A percentile compares a stretch with the other conserved stretches of the same genome.
These are phyloP conservation scores for Ogataea ramenticola DNA, from an alignment of 805 yeast genomes.

Conservation along the genomic window DNA sequence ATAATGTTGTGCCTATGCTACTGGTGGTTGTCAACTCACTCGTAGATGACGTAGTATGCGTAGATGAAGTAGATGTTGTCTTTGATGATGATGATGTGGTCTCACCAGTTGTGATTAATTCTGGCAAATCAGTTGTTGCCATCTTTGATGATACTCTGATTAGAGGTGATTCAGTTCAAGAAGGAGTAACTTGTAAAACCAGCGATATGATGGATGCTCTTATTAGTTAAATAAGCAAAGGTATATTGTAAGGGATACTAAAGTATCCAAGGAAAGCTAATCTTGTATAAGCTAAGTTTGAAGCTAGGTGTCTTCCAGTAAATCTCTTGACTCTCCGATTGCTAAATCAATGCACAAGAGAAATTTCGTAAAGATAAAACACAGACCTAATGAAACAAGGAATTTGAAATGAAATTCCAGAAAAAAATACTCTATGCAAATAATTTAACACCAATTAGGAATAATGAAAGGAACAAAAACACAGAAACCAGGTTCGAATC, in stretches of 20 bases:
- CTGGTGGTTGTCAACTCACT: conserved; percentile 2
- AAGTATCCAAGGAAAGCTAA: no score
- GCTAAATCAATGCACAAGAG: no score
- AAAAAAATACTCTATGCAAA: neutral
- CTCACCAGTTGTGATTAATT: conserved; percentile 3
- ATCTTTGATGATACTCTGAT: neutral
- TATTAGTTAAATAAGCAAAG: no score
- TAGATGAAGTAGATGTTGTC: neutral
- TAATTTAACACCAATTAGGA: neutral
- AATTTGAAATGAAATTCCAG: neutral
- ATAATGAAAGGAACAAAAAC: no score
- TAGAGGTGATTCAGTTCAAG: no score
- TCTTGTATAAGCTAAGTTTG: neutral
- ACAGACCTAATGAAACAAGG: neutral
- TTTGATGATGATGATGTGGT: neutral
- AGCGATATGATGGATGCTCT: no score
- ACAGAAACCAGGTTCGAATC: no score
- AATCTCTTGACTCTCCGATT: no score
- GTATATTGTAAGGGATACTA: no score
- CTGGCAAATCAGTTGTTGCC: neutral
- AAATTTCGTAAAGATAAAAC: neutral
- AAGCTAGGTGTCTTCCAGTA: no score
- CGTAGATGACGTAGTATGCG: no score
- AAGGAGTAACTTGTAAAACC: no score
- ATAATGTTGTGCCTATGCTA: conserved; percentile 1